Base-by-base conservation (phyloP, 2,329 filamentous ascomycete genomes). In the Mycocentrospora acerina region DNA sequence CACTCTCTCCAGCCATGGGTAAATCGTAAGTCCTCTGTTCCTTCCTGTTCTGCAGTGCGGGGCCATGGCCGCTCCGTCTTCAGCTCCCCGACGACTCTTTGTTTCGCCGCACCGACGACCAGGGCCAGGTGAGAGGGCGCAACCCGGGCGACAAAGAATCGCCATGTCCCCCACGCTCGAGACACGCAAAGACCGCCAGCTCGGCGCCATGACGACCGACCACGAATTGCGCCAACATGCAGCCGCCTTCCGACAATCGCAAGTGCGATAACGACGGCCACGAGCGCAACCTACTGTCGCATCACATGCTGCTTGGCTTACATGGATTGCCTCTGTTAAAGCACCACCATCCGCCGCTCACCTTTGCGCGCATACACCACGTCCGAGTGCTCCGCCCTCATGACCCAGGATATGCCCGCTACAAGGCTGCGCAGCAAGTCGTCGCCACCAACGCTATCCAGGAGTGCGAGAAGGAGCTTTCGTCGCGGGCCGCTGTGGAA, bases 1-100 rank as follows among this genome's bases (percentile, higher is more conserved):
- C 31, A 32, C 35, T 24, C 24, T 35, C 30, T 29, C 12, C 39
- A 52, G 51, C 46, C 53, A 69, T 69, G 66, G 66, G 66, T 53
- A 69, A 69, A 67, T 67, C 64, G 66, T 69, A 64, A 69, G 66
- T 66, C 34, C 39, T 31, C 35, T 44, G 28, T 54, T 39, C 46
- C 43, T 50, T 42, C 39, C 50, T 51, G 35, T 32, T 46, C 32
- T 32, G 37, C 40, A 28, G 32, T 37, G 44, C 37, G 43, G 42
- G 42, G 44, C 25, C 27, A 37, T 31, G 34, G 40, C 41, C 37
- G 31, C 35, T 42, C 35, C 49, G 32, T 31, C 37, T 36, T 40
- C 41, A 40, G 38, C 48, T 35, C 22, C 35, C 42, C 19, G 48
- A 47, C 37, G 14, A 43, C 49, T 16, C 48, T 40, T 56, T 31